Evolutionary conservation across 306 rosid genomes (phyloP).

Genomic region (Vigna angularis): DNA sequence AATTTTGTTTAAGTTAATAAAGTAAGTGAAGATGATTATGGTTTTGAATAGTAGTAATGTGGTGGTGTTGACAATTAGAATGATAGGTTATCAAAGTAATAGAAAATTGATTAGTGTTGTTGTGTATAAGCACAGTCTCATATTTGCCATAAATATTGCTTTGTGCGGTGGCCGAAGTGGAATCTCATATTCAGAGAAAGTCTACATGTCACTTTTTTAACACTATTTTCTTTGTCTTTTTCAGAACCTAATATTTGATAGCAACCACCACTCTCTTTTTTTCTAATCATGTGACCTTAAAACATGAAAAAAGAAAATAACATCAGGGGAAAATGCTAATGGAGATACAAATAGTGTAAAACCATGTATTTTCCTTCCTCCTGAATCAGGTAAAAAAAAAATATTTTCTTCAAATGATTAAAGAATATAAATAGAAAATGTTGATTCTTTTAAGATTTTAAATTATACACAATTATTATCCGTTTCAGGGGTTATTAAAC

Average conservation of each 20-base stretch:
- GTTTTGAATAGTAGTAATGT: conserved; percentile 27
- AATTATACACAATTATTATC: no score
- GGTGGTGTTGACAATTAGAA: conserved; percentile 48
- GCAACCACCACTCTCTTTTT: conserved; percentile 6
- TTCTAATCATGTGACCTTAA: background rate
- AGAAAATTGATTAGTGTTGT: background rate
- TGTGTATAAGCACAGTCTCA: conserved; percentile 38
- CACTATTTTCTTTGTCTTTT: conserved; percentile 39
- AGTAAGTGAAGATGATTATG: background rate
- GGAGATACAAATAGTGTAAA: background rate
- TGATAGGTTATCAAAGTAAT: conserved; percentile 65
- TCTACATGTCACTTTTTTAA: background rate
- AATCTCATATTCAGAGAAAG: conserved; percentile 43
- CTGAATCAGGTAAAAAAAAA: no score
- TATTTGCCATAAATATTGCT: conserved; percentile 31
- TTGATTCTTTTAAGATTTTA: no score
- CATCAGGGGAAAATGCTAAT: no score
- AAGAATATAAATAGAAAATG: no score
- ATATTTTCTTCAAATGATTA: no score
- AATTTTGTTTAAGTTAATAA: no score
- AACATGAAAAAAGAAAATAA: background rate
- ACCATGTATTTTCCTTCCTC: no score
- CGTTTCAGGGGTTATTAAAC: no score
- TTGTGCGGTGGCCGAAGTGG: conserved; percentile 33
- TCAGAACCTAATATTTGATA: conserved; percentile 44